These are phyloP conservation scores for Proteromonas lacertae DNA, from an alignment of 352 stramenopile genomes.

Conservation along the genomic window DNA sequence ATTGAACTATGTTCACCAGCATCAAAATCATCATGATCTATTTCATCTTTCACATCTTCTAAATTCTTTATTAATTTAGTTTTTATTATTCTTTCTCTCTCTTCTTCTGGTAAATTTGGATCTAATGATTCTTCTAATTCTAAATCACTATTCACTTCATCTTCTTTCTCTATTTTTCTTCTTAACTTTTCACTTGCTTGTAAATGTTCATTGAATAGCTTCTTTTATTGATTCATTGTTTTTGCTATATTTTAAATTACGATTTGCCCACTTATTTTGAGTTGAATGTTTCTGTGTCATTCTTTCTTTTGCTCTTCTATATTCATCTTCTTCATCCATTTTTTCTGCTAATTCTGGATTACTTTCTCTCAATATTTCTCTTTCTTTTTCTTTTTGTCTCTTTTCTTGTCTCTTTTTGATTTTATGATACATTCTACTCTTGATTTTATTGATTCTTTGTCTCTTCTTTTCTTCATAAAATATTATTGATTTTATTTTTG, in stretches of 20 bases:
- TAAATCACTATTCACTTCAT: not conserved
- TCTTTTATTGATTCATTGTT: not conserved
- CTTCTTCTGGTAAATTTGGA: conserved; percentile 7
- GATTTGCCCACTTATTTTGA: conserved; percentile 33
- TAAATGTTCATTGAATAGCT: conserved; percentile 5
- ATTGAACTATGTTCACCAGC: conserved; percentile 26
- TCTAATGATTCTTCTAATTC: conserved; percentile 15
- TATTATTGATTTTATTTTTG: conserved; percentile 73
- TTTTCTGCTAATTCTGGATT: conserved; percentile 15
- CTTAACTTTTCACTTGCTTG: conserved; percentile 59
- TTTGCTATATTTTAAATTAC: not conserved
- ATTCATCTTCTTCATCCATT: conserved; percentile 28
- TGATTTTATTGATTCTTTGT: conserved; percentile 95
- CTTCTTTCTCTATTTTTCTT: conserved; percentile 35
- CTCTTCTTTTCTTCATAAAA: conserved; percentile 95
- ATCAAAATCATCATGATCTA: conserved; percentile 3
- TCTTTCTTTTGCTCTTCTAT: conserved; percentile 40
- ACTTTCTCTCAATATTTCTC: conserved; percentile 22
- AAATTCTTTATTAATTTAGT: conserved; percentile 4
- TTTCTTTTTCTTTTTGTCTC: conserved; percentile 39
- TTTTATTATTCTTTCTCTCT: conserved; percentile 20
- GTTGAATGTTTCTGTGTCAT: conserved; percentile 89
- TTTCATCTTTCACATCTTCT: not conserved
- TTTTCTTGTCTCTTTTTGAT: conserved; percentile 70
- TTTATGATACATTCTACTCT: conserved; percentile 91